Percentiles rank a stretch among this genome's conserved stretches.
Evolutionary conservation across 2,329 filamentous ascomycete species (phyloP).

Genomic region (Ceratocystis cacaofunesta): DNA sequence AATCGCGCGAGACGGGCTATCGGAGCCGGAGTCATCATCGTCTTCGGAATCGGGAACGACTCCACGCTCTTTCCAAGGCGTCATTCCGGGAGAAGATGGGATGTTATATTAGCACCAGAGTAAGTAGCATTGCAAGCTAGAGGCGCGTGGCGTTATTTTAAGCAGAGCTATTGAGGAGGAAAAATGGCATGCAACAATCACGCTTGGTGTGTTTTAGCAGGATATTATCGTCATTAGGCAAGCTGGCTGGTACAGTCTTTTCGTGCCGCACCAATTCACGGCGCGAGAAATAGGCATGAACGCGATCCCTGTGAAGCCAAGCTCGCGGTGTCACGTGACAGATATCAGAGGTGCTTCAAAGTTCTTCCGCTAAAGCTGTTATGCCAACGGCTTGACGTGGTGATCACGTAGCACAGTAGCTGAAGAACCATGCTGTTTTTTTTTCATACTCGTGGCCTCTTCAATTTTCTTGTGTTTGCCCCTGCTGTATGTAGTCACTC

Average conservation of each 20-base stretch:
- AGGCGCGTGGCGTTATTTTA: background rate
- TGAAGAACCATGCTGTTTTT: background rate
- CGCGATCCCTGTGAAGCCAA: constrained; percentile 10
- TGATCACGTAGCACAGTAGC: background rate
- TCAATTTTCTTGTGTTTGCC: background rate
- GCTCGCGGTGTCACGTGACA: constrained; percentile 16
- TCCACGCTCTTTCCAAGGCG: constrained; percentile 35
- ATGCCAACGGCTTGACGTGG: background rate
- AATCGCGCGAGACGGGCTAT: constrained; percentile 24
- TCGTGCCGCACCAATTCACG: background rate
- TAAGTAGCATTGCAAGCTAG: background rate
- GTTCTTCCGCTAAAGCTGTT: background rate
- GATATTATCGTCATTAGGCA: background rate
- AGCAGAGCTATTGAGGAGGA: background rate
- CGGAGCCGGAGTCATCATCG: constrained; percentile 33
- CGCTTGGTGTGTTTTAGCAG: background rate
- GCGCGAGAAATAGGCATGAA: background rate
- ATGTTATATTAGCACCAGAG: background rate
- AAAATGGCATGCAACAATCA: background rate
- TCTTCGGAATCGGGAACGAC: constrained; percentile 39
- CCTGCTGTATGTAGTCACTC: background rate
- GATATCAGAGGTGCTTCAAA: too few species aligned
- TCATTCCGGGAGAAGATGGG: constrained; percentile 24
- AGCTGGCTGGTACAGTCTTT: background rate
- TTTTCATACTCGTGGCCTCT: background rate